Conservation (phyloP, 1,284 basidiomycete species). For the Xerocomus nothofagi region DNA sequence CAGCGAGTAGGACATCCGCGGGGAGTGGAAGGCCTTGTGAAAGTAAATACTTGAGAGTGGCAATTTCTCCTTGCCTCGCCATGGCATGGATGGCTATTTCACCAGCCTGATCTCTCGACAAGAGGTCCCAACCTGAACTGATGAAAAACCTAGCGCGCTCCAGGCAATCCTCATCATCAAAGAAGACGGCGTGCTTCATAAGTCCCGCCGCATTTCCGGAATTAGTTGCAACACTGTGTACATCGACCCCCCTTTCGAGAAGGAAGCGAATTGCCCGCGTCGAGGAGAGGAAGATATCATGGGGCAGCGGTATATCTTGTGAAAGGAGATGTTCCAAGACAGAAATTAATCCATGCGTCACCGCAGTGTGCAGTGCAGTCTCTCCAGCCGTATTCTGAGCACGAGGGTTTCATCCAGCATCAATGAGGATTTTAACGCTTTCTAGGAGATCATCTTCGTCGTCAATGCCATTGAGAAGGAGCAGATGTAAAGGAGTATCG, state of each 20-base stretch:
- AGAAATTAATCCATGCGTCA: background rate
- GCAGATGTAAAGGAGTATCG: background rate
- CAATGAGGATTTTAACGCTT: background rate
- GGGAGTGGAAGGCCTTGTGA: background rate
- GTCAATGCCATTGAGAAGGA: background rate
- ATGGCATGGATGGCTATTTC: conserved; percentile 2
- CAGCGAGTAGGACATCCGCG: too few species aligned
- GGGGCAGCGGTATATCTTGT: background rate
- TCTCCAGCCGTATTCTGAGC: background rate
- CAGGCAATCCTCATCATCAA: background rate
- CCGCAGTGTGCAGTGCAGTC: background rate
- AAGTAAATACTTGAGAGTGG: background rate
- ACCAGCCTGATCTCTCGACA: background rate
- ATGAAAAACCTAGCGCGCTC: background rate
- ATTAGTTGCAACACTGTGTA: background rate
- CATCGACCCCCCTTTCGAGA: background rate
- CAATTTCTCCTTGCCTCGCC: background rate
- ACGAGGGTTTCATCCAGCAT: background rate
- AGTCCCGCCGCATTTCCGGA: background rate
- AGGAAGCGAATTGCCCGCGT: background rate
- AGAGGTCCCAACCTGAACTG: conserved; percentile 3
- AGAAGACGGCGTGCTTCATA: background rate
- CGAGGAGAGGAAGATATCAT: background rate
- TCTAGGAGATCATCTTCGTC: background rate
- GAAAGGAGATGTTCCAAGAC: conserved; percentile 4